These are phyloP conservation scores for Candida broadrunensis DNA, from an alignment of 805 yeast genomes.

Conservation along the genomic window DNA sequence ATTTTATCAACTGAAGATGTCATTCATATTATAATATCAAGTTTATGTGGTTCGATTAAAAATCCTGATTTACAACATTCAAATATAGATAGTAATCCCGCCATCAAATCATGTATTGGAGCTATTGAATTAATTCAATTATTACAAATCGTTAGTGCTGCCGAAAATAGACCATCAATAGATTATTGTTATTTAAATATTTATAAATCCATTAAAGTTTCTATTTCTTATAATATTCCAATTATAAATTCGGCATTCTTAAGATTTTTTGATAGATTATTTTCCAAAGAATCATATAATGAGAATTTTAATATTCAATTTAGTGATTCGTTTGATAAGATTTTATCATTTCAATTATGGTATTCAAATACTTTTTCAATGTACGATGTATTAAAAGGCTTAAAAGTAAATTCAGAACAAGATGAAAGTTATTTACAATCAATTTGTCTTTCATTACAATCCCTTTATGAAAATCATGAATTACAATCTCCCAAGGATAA, in stretches of 20 bases:
- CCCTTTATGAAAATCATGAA: conserved; percentile 25
- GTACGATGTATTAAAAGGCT: conserved; percentile 29
- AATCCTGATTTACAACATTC: conserved; percentile 18
- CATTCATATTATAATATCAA: conserved; percentile 19
- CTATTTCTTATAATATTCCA: conserved; percentile 33
- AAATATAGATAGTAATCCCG: conserved; percentile 1
- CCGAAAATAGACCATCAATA: conserved; percentile 17
- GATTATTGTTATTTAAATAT: conserved; percentile 20
- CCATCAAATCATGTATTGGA: conserved; percentile 33
- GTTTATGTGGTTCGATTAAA: conserved; percentile 17
- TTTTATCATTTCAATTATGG: conserved; percentile 43
- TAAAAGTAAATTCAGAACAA: conserved; percentile 21
- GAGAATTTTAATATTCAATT: conserved; percentile 12
- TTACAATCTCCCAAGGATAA: conserved; percentile 42
- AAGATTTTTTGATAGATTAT: conserved; percentile 35
- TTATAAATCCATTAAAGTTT: conserved; percentile 27
- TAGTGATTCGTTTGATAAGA: conserved; percentile 14
- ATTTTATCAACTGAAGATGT: conserved; percentile 37
- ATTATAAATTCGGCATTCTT: conserved; percentile 40
- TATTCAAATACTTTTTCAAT: conserved; percentile 37
- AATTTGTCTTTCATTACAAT: conserved; percentile 32
- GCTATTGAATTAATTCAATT: conserved; percentile 35
- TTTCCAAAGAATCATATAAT: conserved; percentile 24
- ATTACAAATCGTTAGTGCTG: conserved; percentile 20
- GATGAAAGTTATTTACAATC: conserved; percentile 31